A percentile compares a stretch with the other conserved stretches of the same genome.
These are phyloP conservation scores for Prunus fruticosa DNA, from an alignment of 306 rosid species.

Conservation along the genomic window DNA sequence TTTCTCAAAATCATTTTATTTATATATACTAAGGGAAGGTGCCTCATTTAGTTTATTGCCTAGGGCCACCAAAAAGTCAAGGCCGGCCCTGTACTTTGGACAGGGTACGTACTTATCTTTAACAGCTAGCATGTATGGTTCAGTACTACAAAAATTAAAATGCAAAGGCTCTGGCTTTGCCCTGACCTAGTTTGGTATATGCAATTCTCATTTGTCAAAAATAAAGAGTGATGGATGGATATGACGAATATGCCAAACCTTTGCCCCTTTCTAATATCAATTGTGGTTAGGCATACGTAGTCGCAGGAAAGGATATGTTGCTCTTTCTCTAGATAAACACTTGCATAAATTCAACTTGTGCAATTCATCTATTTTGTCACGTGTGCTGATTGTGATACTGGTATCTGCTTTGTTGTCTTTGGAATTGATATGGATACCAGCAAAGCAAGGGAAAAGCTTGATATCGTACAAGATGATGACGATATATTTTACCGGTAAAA, in stretches of 20 bases:
- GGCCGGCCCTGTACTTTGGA: too few species aligned
- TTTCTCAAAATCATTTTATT: too few species aligned
- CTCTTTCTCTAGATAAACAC: background rate
- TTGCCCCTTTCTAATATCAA: conserved; percentile 1
- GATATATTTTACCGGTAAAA: too few species aligned
- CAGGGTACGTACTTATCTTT: background rate
- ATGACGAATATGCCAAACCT: conserved; percentile 6
- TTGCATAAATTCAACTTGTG: background rate
- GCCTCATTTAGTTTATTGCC: too few species aligned
- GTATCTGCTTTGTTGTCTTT: background rate
- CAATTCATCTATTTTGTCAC: background rate
- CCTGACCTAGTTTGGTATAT: background rate
- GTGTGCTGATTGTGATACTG: background rate
- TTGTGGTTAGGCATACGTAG: conserved; percentile 3
- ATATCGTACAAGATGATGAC: too few species aligned
- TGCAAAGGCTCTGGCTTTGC: background rate
- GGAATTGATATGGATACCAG: background rate
- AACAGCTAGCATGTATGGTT: background rate
- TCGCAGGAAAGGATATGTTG: background rate
- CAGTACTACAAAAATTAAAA: background rate
- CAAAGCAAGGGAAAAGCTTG: background rate
- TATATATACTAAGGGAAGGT: too few species aligned
- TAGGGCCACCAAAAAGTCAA: too few species aligned
- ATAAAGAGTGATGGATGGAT: background rate
- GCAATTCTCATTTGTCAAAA: background rate